A percentile compares a stretch with the other conserved stretches of the same genome.
phyloP scores from a whole-genome alignment of 352 stramenopile species.

The Pythium rishiriense region DNA sequence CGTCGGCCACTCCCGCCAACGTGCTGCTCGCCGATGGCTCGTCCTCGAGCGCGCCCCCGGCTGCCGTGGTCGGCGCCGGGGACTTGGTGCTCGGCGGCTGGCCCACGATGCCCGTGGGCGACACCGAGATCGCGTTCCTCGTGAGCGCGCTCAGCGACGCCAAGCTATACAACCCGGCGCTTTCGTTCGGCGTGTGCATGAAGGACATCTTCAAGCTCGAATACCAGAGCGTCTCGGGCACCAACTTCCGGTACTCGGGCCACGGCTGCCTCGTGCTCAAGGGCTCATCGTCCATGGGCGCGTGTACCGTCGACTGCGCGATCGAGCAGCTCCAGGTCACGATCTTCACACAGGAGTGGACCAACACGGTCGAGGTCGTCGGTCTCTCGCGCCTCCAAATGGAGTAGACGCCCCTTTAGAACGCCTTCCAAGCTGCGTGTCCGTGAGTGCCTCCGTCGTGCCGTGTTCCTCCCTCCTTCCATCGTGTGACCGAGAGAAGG shows the following conservation, averaged over 20 bases:
- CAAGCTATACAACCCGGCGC: constrained; percentile 10
- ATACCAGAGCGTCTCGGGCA: constrained; percentile 18
- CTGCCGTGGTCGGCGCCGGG: not conserved
- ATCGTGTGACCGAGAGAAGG: no score
- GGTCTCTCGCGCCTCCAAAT: constrained; percentile 5
- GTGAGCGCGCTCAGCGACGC: constrained; percentile 8
- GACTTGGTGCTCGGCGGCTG: constrained; percentile 13
- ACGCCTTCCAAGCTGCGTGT: no score
- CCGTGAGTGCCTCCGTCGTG: no score
- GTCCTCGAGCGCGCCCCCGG: not conserved
- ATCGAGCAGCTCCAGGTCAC: constrained; percentile 16
- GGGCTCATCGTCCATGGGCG: not conserved
- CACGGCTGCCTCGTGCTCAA: constrained; percentile 16
- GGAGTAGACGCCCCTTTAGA: no score
- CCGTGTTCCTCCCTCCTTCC: no score
- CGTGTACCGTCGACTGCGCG: constrained; percentile 11
- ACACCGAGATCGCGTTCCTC: constrained; percentile 16
- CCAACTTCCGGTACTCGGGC: constrained; percentile 21
- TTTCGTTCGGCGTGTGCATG: constrained; percentile 16
- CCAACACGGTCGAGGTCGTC: constrained; percentile 7
- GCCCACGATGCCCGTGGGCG: constrained; percentile 10
- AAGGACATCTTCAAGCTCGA: constrained; percentile 17
- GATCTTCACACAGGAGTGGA: constrained; percentile 17
- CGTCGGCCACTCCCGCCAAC: no score
- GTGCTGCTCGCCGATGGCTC: not conserved